Conservation (phyloP, 345 rosid species). For the Aquilaria yunnanensis region DNA sequence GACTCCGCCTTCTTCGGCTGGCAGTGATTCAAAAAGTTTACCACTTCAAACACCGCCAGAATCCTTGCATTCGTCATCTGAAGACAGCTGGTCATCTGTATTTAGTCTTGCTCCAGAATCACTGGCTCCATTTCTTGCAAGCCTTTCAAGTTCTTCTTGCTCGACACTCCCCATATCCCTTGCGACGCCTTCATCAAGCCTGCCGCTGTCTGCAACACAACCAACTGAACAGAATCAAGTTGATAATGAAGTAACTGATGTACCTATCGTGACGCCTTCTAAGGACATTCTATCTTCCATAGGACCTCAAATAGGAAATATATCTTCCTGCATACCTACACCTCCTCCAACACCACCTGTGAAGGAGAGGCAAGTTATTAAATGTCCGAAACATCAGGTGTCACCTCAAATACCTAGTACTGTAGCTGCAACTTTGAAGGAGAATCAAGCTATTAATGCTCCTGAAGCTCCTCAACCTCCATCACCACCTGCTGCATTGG, state of each 20-base stretch:
- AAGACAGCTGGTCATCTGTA: slow-evolving; percentile 6
- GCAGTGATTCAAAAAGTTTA: slow-evolving; percentile 2
- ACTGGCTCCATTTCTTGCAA: neutral
- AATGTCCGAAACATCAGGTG: slow-evolving; percentile 19
- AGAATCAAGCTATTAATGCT: slow-evolving; percentile 9
- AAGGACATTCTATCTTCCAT: slow-evolving; percentile 1
- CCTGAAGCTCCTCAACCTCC: slow-evolving; percentile 34
- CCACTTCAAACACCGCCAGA: slow-evolving; percentile 9
- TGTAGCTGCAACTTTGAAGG: slow-evolving; percentile 16
- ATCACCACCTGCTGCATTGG: slow-evolving; percentile 29
- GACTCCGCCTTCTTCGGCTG: slow-evolving; percentile 11
- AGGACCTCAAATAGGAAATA: too few species aligned
- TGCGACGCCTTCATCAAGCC: slow-evolving; percentile 3
- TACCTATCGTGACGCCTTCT: neutral
- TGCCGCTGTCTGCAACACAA: slow-evolving; percentile 17
- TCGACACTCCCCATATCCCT: slow-evolving; percentile 11
- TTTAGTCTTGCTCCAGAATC: neutral
- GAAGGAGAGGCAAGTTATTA: slow-evolving; percentile 13
- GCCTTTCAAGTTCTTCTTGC: slow-evolving; percentile 7
- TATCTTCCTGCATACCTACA: slow-evolving; percentile 8
- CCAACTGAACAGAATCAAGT: slow-evolving; percentile 3
- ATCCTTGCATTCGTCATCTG: slow-evolving; percentile 10
- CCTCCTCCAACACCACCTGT: slow-evolving; percentile 22
- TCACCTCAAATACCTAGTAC: slow-evolving; percentile 39
- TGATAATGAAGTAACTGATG: neutral